Evolutionary conservation across 768 basidiomycete species (phyloP).

Genomic region (Auricularia auricula-judae): DNA sequence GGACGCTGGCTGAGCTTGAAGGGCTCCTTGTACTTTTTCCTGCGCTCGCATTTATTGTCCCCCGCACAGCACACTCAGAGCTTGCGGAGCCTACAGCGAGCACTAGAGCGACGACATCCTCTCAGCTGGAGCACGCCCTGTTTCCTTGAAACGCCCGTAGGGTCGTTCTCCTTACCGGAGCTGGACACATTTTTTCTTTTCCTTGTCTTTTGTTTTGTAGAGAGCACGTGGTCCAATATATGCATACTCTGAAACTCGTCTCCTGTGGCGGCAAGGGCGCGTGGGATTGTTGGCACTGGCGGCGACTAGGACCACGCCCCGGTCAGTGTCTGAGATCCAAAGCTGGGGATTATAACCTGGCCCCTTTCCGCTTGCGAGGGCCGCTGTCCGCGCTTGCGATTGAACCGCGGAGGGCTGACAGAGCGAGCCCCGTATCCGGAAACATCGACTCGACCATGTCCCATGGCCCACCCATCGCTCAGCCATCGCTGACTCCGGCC

Average conservation of each 20-base stretch:
- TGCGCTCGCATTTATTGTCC: constrained; percentile 1
- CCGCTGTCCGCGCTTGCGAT: not conserved
- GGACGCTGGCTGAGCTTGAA: not conserved
- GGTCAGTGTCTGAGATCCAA: too few species aligned
- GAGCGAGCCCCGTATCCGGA: too few species aligned
- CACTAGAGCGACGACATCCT: not conserved
- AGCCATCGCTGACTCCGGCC: not conserved
- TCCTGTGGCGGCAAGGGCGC: not conserved
- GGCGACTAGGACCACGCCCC: not conserved
- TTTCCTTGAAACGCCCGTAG: not conserved
- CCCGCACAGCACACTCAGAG: not conserved
- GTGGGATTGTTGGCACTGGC: not conserved
- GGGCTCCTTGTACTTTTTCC: not conserved
- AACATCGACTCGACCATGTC: too few species aligned
- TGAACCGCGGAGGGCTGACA: too few species aligned
- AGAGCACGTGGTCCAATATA: too few species aligned
- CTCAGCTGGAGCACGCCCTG: constrained; percentile 2
- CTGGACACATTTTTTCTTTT: not conserved
- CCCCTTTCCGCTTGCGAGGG: not conserved
- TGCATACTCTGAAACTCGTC: too few species aligned
- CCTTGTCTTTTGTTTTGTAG: not conserved
- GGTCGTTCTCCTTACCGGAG: not conserved
- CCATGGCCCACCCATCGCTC: not conserved
- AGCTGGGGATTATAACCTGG: not conserved
- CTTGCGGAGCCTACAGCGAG: constrained; percentile 1